Conservation (phyloP, 495 filamentous ascomycete species). For the Hypoxylon fragiforme region DNA sequence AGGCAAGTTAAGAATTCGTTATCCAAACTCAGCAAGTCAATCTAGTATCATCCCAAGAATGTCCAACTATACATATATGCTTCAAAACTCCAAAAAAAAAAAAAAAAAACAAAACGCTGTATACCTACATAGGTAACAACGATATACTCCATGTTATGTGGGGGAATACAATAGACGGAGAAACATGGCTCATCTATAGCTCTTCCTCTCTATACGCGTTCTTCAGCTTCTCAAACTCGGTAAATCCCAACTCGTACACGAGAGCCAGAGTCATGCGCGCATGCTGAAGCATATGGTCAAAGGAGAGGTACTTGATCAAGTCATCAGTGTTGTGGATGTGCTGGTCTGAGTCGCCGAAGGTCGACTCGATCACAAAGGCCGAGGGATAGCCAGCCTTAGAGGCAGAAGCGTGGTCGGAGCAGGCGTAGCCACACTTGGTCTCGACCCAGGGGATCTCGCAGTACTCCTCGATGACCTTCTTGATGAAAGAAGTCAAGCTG, state of each 20-base stretch:
- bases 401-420: slow-evolving; percentile 95
- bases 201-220: slow-evolving; percentile 33
- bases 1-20: too few species aligned
- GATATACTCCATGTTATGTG: too few species aligned
- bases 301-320: slow-evolving; percentile 82
- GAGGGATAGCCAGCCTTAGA: slow-evolving; percentile 94
- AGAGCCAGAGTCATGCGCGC: slow-evolving; percentile 88
- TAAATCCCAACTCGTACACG: slow-evolving; percentile 83
- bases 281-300: slow-evolving; percentile 98
- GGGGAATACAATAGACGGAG: background rate
- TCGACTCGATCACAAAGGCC: slow-evolving; percentile 93
- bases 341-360: slow-evolving; percentile 81
- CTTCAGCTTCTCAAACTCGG: slow-evolving; percentile 54
- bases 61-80: too few species aligned
- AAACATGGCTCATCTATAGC: too few species aligned
- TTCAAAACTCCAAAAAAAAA: too few species aligned
- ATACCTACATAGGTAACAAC: background rate
- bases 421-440: slow-evolving; percentile 96
- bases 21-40: too few species aligned
- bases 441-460: slow-evolving; percentile 87
- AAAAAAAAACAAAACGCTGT: too few species aligned
- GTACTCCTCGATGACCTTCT: slow-evolving; percentile 82
- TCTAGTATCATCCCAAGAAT: too few species aligned
- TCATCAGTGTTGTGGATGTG: slow-evolving; percentile 93
- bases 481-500: slow-evolving; percentile 86